phyloP scores from a whole-genome alignment of 495 filamentous ascomycete genomes.

The Pseudomonodictys pantanalensis region DNA sequence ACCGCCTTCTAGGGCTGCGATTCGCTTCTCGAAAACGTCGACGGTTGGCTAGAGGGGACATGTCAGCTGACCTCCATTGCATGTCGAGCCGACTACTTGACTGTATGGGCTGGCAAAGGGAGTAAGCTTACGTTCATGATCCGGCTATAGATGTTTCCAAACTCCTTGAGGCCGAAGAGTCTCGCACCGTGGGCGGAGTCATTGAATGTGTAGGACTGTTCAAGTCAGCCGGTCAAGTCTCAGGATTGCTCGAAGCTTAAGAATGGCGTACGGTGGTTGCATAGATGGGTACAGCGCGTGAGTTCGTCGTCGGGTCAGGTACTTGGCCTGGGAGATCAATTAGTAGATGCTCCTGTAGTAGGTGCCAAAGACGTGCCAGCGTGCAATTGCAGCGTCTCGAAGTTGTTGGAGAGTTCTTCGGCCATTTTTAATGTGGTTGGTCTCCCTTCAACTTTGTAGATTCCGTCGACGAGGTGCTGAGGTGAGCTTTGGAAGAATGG shows the following conservation, averaged over 20 bases:
- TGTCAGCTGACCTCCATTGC: too few species aligned
- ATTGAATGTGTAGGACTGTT: conserved; percentile 87
- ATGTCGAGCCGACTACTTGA: too few species aligned
- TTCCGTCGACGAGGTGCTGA: not conserved
- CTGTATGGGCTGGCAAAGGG: too few species aligned
- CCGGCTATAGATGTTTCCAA: conserved; percentile 97
- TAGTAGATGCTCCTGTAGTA: not conserved
- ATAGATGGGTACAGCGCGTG: conserved; percentile 94
- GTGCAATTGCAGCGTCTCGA: conserved; percentile 96
- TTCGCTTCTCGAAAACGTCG: conserved; percentile 96
- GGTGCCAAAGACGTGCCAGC: conserved; percentile 54
- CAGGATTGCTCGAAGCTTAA: conserved; percentile 2
- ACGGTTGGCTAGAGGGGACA: conserved; percentile 98
- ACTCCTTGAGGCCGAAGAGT: conserved; percentile 95
- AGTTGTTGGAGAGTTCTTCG: conserved; percentile 46
- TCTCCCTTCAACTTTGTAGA: not conserved
- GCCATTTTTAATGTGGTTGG: conserved; percentile 15
- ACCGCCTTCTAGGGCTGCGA: conserved; percentile 93
- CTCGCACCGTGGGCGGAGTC: conserved; percentile 94
- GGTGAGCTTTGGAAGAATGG: not conserved
- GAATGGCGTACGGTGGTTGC: conserved; percentile 82
- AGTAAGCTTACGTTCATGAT: conserved; percentile 81
- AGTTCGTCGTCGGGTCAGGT: conserved; percentile 80
- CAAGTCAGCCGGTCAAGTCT: conserved; percentile 2
- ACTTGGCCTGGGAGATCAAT: conserved; percentile 59